Evolutionary conservation across 495 filamentous ascomycete genomes (phyloP), one percentile per base, ranked within the genome.

Genomic region (Neurospora tetraspora): DNA sequence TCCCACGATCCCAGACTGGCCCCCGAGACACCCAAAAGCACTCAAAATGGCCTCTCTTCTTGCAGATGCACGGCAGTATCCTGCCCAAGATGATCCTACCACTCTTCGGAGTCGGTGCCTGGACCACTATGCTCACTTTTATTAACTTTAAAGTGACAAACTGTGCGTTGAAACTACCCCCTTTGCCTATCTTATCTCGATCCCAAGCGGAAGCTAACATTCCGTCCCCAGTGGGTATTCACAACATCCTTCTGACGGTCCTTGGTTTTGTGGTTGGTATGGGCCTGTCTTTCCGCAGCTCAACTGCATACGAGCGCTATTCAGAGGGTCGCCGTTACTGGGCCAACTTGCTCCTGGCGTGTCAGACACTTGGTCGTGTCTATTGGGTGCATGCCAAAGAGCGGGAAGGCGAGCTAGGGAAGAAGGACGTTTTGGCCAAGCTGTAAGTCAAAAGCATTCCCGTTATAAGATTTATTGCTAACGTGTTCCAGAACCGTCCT

Each of bases 201-300:
- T 31, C n/a, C 27, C 7, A 39, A 6, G n/a, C 20, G 39, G 39
- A 61, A 70, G 2, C 68, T 40, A 53, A 23, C 71, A 27, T 73
- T 37, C 69, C 27, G 20, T 65, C 37, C 31, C 40, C 53, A 84
- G 81, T 92, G 3, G 86, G 86, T 27, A 89, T 96, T 36, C 86
- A 87, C 74, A 88, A 85, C 31, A 86, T 94, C 71, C 85, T 97
- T 10, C 86, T 97, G 40, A 96, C 93, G 16, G 90, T 96, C 12
- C 88, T 93, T 37, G 93, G 93, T 90, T 96, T 97, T 85, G 92
- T 96, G 73, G 92, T 97, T 76, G 92, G 91, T 85, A 81, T 96
- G 77, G 87, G 91, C 1, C 83, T 97, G 74, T 93, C 91, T 31
- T 96, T 97, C 83, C 90, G 93, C 69, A 92, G 89, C 74, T 92